These are phyloP conservation scores for Podospora appendiculata DNA, from an alignment of 495 filamentous ascomycete genomes.

Conservation along the genomic window DNA sequence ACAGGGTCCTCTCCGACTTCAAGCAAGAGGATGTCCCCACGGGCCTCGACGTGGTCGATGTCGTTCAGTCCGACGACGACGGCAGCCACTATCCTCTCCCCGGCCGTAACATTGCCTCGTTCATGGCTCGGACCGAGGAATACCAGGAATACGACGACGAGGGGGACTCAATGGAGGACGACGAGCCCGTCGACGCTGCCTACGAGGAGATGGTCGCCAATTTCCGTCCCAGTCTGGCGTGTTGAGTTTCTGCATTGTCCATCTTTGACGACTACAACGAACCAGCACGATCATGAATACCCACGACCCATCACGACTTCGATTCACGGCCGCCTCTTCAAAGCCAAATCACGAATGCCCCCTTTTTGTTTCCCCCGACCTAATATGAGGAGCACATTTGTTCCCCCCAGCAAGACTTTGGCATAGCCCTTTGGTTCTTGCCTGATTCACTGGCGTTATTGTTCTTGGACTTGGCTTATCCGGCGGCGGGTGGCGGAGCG, in stretches of 20 bases:
- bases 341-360: too few species aligned
- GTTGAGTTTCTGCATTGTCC: too few species aligned
- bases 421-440: too few species aligned
- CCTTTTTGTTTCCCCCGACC: too few species aligned
- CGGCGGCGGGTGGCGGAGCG: neutral
- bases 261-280: neutral
- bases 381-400: too few species aligned
- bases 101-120: conserved; percentile 3
- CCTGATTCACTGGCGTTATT: too few species aligned
- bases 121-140: conserved; percentile 3
- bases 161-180: conserved; percentile 1
- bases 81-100: neutral
- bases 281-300: neutral
- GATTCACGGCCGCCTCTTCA: too few species aligned
- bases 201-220: neutral
- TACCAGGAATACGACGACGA: conserved; percentile 4
- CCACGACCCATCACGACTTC: neutral
- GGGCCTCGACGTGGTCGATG: neutral
- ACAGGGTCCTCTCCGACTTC: neutral
- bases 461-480: neutral
- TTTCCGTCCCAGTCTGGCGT: too few species aligned
- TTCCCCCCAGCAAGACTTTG: too few species aligned
- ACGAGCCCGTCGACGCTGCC: neutral
- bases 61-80: neutral
- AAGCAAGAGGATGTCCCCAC: neutral